phyloP scores from a whole-genome alignment of 2,329 filamentous ascomycete species.

The Macrophomina pseudophaseolina region DNA sequence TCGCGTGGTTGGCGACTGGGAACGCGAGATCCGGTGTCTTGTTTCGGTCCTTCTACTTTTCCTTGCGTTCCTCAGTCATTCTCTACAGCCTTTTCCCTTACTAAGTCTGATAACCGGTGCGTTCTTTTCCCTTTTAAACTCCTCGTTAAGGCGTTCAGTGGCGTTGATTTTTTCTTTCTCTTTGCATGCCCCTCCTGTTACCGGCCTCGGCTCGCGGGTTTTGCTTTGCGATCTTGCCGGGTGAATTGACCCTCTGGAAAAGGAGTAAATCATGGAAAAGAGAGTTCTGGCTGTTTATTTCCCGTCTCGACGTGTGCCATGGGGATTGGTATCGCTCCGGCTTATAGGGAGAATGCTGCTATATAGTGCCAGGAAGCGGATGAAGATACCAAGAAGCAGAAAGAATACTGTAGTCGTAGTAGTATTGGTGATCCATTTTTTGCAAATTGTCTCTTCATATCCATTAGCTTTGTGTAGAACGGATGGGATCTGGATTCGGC shows the following conservation, averaged over 20 bases:
- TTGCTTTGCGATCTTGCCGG: not conserved
- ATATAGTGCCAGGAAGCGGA: not conserved
- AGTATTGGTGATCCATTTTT: slow-evolving; percentile 1
- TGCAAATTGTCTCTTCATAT: not conserved
- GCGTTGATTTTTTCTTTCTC: not conserved
- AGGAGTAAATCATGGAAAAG: not conserved
- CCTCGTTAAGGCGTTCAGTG: not conserved
- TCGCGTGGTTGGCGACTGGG: not conserved
- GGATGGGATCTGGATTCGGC: not conserved
- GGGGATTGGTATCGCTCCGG: too few species aligned
- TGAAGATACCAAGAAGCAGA: not conserved
- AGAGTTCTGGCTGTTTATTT: not conserved
- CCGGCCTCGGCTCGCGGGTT: not conserved
- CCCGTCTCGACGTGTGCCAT: not conserved
- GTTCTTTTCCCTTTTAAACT: not conserved
- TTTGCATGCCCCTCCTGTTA: not conserved
- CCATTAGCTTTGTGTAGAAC: not conserved
- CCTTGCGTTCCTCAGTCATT: not conserved
- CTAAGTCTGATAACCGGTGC: not conserved
- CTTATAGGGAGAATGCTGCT: not conserved
- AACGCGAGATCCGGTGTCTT: not conserved
- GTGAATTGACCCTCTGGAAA: not conserved
- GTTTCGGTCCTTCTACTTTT: slow-evolving; percentile 1
- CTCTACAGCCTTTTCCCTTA: not conserved
- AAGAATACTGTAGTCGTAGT: slow-evolving; percentile 7